Percentiles rank a stretch among this genome's conserved stretches.
Conservation (phyloP, 805 yeast species). For the Ogataea methanolica region DNA sequence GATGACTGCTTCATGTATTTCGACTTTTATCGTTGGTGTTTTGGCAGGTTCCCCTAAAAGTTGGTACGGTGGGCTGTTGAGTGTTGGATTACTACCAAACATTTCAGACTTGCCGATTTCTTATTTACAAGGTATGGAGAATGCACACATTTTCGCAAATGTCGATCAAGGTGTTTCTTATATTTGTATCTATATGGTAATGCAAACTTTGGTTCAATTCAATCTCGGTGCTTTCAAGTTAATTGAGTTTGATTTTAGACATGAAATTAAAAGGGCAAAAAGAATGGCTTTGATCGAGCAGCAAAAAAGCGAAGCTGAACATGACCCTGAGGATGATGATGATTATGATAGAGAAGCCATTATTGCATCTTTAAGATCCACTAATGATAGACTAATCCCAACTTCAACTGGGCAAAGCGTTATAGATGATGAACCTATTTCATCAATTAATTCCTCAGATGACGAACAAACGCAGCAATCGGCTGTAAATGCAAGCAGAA, state of each 20-base stretch:
- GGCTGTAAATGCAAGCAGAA: not conserved
- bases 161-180: constrained; percentile 80
- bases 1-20: constrained; percentile 40
- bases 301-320: too few relatives aligned
- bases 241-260: constrained; percentile 64
- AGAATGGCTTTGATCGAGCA: constrained; percentile 8
- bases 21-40: constrained; percentile 37
- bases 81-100: constrained; percentile 74
- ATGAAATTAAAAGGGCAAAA: constrained; percentile 19
- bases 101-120: constrained; percentile 84
- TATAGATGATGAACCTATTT: not conserved
- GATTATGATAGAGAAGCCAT: constrained; percentile 13
- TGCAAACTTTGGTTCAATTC: constrained; percentile 65
- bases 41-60: constrained; percentile 58
- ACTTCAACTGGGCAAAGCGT: not conserved
- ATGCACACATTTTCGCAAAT: constrained; percentile 52
- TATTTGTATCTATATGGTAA: constrained; percentile 69
- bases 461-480: not conserved
- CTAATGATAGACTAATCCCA: not conserved
- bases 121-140: constrained; percentile 66
- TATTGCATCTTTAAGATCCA: constrained; percentile 8
- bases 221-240: constrained; percentile 71
- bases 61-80: constrained; percentile 69
- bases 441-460: constrained; percentile 9
- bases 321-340: constrained; percentile 18